These are phyloP conservation scores for Hypoxylon fuscum DNA, from an alignment of 495 filamentous ascomycete species.

Conservation along the genomic window DNA sequence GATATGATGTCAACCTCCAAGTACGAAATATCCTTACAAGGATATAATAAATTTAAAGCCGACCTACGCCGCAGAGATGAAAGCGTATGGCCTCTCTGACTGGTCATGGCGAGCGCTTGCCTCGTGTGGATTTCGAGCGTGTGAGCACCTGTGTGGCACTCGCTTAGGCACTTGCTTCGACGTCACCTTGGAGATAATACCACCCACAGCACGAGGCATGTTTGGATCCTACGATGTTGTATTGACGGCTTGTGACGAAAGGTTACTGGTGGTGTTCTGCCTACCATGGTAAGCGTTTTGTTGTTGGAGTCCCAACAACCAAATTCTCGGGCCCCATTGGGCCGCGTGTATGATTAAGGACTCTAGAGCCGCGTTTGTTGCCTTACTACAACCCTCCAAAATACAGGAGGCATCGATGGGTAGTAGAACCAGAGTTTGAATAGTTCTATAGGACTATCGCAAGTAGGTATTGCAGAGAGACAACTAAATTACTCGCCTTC, in stretches of 20 bases:
- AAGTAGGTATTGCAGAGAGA: background rate
- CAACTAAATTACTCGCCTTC: background rate
- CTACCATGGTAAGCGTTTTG: slow-evolving; percentile 13
- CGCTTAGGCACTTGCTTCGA: slow-evolving; percentile 6
- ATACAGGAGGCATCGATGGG: background rate
- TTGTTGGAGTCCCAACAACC: slow-evolving; percentile 5
- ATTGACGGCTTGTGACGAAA: background rate
- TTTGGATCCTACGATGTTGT: slow-evolving; percentile 12
- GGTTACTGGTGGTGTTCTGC: background rate
- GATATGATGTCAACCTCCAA: background rate
- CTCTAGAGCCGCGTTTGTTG: slow-evolving; percentile 9
- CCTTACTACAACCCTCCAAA: slow-evolving; percentile 3
- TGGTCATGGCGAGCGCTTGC: background rate
- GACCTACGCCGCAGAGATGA: background rate
- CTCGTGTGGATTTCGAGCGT: background rate
- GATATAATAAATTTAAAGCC: too few relatives aligned
- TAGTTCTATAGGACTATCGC: background rate
- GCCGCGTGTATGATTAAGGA: slow-evolving; percentile 24
- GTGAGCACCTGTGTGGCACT: background rate
- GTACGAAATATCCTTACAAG: background rate
- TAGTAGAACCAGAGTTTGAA: background rate
- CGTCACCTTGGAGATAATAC: slow-evolving; percentile 13
- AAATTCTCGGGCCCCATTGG: slow-evolving; percentile 11
- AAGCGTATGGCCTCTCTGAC: background rate
- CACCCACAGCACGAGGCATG: slow-evolving; percentile 25